phyloP scores from a whole-genome alignment of 1,284 basidiomycete species.

The Pseudozyma sp. region DNA sequence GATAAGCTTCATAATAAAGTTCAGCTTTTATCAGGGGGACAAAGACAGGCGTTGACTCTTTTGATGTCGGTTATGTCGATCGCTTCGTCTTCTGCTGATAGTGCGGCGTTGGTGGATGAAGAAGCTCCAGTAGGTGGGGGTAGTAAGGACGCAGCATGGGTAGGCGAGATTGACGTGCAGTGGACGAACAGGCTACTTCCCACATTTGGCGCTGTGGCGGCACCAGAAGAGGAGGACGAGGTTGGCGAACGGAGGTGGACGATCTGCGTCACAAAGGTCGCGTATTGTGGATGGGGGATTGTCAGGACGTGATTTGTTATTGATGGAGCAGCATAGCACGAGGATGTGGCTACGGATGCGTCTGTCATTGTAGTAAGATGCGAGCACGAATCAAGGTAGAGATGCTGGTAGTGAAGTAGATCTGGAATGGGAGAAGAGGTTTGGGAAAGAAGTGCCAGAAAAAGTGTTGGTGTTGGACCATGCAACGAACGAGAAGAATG shows the following conservation, averaged over 20 bases:
- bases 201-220: not conserved
- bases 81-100: no score
- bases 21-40: not conserved
- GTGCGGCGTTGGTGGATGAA: no score
- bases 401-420: conserved; percentile 1
- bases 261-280: conserved; percentile 32
- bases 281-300: conserved; percentile 18
- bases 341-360: not conserved
- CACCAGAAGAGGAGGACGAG: not conserved
- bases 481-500: conserved; percentile 7
- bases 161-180: conserved; percentile 13
- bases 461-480: conserved; percentile 7
- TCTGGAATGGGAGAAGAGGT: not conserved
- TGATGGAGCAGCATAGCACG: not conserved
- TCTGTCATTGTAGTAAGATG: not conserved
- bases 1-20: conserved; percentile 27
- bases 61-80: no score
- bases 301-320: conserved; percentile 39
- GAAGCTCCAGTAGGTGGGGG: not conserved
- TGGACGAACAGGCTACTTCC: conserved; percentile 30
- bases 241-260: conserved; percentile 11
- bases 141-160: conserved; percentile 11
- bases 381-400: not conserved
- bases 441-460: no score
- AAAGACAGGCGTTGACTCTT: not conserved